phyloP scores from a whole-genome alignment of 129 eudicot genomes.

The Artemisia argyi region DNA sequence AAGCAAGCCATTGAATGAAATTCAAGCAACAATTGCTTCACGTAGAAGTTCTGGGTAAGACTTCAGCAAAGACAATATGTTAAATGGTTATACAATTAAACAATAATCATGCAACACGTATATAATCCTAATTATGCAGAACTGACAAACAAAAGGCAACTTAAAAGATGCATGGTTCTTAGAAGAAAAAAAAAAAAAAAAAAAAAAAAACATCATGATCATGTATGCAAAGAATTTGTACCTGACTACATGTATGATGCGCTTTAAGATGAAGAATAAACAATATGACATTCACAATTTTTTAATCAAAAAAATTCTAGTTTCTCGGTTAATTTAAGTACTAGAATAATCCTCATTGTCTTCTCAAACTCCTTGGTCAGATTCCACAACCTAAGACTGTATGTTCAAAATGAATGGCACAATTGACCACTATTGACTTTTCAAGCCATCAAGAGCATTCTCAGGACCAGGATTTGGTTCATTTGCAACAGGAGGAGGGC shows the following conservation, averaged over 20 bases:
- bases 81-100: too few species aligned
- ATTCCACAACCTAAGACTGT: conserved; percentile 12
- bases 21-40: not conserved
- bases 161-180: not conserved
- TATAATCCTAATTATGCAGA: not conserved
- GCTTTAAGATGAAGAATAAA: not conserved
- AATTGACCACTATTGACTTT: conserved; percentile 4
- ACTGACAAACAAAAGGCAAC: not conserved
- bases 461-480: conserved; percentile 23
- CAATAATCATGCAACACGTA: not conserved
- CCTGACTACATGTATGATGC: not conserved
- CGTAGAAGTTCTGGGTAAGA: too few species aligned
- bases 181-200: too few species aligned
- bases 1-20: not conserved
- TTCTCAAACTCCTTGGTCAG: conserved; percentile 19
- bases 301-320: not conserved
- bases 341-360: conserved; percentile 12
- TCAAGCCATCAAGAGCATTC: conserved; percentile 24
- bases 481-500: conserved; percentile 36
- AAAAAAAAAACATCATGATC: conserved; percentile 1
- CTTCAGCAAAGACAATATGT: too few species aligned
- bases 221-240: conserved; percentile 13
- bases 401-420: conserved; percentile 7
- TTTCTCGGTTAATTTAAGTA: conserved; percentile 10
- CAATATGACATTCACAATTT: not conserved